Evolutionary conservation across 352 stramenopile genomes (phyloP).

Genomic region (Aphanomyces cochlioides): DNA sequence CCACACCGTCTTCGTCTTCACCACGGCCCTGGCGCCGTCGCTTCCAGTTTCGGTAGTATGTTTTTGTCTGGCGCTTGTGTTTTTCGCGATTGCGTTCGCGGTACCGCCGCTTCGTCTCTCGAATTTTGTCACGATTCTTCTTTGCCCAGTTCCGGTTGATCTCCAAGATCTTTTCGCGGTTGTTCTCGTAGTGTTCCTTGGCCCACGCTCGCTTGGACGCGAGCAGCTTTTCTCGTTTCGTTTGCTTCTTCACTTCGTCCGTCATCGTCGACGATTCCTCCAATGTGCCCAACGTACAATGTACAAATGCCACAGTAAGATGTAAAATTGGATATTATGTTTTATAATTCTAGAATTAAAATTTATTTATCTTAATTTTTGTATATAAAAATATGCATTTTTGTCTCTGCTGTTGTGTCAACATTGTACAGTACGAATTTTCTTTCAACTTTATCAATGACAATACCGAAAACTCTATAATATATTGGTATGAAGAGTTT

Average conservation of each 20-base stretch:
- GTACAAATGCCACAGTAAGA: no score
- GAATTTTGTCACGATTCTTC: slow-evolving; percentile 12
- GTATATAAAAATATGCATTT: no score
- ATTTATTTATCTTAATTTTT: no score
- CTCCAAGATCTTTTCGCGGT: neutral
- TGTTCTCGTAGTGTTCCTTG: slow-evolving; percentile 8
- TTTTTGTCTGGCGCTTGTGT: neutral
- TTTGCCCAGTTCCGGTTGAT: slow-evolving; percentile 1
- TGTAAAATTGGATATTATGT: no score
- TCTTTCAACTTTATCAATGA: no score
- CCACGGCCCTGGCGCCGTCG: neutral
- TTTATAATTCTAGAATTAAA: no score
- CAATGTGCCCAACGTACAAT: no score
- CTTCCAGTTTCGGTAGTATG: slow-evolving; percentile 15
- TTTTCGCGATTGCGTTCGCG: slow-evolving; percentile 10
- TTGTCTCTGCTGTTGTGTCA: no score
- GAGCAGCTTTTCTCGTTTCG: slow-evolving; percentile 3
- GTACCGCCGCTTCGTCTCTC: slow-evolving; percentile 13
- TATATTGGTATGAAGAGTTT: no score
- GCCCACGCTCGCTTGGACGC: slow-evolving; percentile 9
- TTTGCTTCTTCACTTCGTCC: neutral
- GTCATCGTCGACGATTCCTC: no score
- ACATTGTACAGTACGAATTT: no score
- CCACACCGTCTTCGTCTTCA: neutral
- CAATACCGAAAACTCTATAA: no score